phyloP scores from a whole-genome alignment of 2,329 filamentous ascomycete species.

The Tetracladium maxilliforme region DNA sequence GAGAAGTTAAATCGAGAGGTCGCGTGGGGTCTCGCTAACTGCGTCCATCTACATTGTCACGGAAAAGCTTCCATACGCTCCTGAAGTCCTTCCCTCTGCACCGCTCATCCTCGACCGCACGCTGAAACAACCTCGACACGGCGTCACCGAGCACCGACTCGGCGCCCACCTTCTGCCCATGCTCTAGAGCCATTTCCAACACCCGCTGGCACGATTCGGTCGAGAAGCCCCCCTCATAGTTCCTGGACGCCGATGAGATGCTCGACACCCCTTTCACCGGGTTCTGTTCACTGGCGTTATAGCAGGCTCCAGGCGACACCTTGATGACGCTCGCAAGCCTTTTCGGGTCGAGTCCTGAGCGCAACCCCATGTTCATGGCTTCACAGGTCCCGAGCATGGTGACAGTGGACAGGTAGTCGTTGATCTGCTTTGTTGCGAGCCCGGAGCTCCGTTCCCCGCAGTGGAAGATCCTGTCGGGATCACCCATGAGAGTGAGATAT shows the following conservation, averaged over 20 bases:
- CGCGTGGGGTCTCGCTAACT: too few relatives aligned
- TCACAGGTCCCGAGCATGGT: constrained; percentile 38
- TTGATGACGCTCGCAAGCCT: constrained; percentile 55
- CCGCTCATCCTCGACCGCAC: constrained; percentile 5
- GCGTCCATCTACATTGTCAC: too few relatives aligned
- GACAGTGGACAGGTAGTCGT: constrained; percentile 59
- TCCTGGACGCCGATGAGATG: constrained; percentile 13
- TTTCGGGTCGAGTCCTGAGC: constrained; percentile 18
- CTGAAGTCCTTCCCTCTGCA: constrained; percentile 2
- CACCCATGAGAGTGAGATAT: constrained; percentile 43
- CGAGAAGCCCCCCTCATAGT: constrained; percentile 16
- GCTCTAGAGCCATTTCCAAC: constrained; percentile 9
- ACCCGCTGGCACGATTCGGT: constrained; percentile 17
- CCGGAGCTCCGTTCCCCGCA: constrained; percentile 48
- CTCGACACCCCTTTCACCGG: constrained; percentile 15
- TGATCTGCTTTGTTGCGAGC: constrained; percentile 56
- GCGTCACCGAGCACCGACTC: constrained; percentile 4
- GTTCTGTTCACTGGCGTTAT: constrained; percentile 16
- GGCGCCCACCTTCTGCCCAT: constrained; percentile 1
- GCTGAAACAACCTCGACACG: constrained; percentile 4
- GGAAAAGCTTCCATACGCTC: too few relatives aligned
- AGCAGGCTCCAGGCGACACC: constrained; percentile 41
- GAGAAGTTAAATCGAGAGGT: too few relatives aligned
- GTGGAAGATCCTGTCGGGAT: constrained; percentile 33
- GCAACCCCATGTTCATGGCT: constrained; percentile 21